These are phyloP conservation scores for Aspergillus tamarii DNA, from an alignment of 2,329 filamentous ascomycete genomes.

Conservation along the genomic window DNA sequence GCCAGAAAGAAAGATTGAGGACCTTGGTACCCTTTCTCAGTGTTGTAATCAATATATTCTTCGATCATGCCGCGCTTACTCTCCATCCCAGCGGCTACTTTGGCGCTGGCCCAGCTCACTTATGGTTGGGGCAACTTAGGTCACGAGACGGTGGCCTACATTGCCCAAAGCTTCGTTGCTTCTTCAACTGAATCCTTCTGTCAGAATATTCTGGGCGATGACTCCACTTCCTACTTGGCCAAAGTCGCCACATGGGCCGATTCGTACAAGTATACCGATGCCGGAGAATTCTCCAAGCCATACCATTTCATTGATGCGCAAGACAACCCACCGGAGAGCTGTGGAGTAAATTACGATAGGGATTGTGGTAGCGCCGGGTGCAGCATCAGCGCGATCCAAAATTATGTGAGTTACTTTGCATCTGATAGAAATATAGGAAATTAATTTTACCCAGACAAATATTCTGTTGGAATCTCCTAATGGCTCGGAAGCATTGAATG, in stretches of 20 bases:
- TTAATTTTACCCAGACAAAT: slow-evolving; percentile 27
- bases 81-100: not conserved
- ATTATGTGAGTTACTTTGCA: slow-evolving; percentile 39
- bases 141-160: slow-evolving; percentile 58
- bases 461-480: slow-evolving; percentile 41
- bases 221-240: slow-evolving; percentile 51
- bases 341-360: slow-evolving; percentile 53
- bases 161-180: slow-evolving; percentile 55
- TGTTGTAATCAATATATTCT: not conserved
- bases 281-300: slow-evolving; percentile 50
- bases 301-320: slow-evolving; percentile 58
- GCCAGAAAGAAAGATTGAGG: too few relatives aligned
- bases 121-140: slow-evolving; percentile 57
- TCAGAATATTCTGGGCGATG: slow-evolving; percentile 48
- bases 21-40: not conserved
- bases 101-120: not conserved
- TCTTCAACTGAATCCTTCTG: slow-evolving; percentile 49
- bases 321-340: slow-evolving; percentile 51
- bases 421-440: slow-evolving; percentile 13
- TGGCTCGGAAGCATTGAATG: not conserved
- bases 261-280: slow-evolving; percentile 52
- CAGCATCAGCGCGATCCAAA: slow-evolving; percentile 57
- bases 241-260: slow-evolving; percentile 60
- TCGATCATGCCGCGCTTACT: not conserved
- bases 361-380: slow-evolving; percentile 57